Conservation (phyloP, 306 rosid species). For the Clitoria ternatea region DNA sequence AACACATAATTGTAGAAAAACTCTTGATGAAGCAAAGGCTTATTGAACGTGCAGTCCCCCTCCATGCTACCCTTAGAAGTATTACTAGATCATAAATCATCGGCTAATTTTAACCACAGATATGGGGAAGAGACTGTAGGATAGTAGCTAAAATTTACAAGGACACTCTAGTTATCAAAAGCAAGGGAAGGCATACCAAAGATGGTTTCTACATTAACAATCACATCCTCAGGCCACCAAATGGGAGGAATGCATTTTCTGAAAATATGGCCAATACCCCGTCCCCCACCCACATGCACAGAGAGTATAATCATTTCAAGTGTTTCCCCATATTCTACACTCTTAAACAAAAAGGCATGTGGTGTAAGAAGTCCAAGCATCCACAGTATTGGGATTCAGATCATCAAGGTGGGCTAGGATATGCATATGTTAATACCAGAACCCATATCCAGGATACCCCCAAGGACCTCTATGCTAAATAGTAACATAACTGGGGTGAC, state of each 20-base stretch:
- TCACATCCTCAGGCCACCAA: not conserved
- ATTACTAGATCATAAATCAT: not conserved
- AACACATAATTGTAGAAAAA: not conserved
- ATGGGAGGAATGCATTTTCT: constrained; percentile 6
- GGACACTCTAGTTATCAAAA: not conserved
- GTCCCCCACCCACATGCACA: too few species aligned
- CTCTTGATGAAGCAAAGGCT: not conserved
- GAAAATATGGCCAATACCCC: not conserved
- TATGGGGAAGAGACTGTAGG: not conserved
- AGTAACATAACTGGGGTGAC: constrained; percentile 3
- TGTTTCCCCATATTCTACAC: not conserved
- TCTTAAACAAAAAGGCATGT: not conserved
- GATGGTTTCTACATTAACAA: not conserved
- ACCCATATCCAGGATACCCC: constrained; percentile 11
- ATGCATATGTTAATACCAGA: constrained; percentile 3
- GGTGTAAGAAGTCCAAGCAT: not conserved
- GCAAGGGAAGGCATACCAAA: not conserved
- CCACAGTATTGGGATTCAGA: not conserved
- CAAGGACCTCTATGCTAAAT: not conserved
- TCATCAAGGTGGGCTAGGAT: not conserved
- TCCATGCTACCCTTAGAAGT: not conserved
- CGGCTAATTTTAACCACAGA: not conserved
- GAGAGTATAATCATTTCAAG: not conserved
- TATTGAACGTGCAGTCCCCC: not conserved
- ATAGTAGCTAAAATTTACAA: not conserved